A percentile compares a stretch with the other conserved stretches of the same genome.
phyloP scores from a whole-genome alignment of 352 stramenopile species.

The Pythium periplocum region DNA sequence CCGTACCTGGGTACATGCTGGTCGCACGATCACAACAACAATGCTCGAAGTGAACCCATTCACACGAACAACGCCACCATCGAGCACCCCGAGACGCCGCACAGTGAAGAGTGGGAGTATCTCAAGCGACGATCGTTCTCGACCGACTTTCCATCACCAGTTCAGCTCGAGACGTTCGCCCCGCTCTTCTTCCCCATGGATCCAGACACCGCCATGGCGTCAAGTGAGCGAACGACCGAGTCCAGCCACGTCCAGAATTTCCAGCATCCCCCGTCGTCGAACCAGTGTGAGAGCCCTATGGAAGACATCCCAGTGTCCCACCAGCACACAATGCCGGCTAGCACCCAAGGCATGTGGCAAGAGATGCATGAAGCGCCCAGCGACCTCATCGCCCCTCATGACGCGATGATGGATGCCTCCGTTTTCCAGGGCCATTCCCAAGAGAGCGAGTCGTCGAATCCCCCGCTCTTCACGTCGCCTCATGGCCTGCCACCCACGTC shows the following conservation, averaged over 20 bases:
- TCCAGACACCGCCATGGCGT: not conserved
- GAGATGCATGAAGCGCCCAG: not conserved
- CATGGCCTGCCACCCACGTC: not conserved
- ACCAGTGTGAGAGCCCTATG: not conserved
- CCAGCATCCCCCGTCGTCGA: no score
- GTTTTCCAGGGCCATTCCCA: not conserved
- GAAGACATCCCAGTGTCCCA: not conserved
- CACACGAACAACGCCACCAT: constrained; percentile 3
- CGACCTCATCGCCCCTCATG: not conserved
- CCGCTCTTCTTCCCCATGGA: constrained; percentile 23
- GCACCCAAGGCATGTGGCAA: not conserved
- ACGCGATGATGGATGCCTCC: no score
- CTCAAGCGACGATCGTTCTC: constrained; percentile 13
- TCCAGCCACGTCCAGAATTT: no score
- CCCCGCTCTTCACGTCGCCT: not conserved
- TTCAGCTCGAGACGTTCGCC: constrained; percentile 15
- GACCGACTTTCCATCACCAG: constrained; percentile 5
- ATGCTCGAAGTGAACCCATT: constrained; percentile 6
- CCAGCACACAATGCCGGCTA: not conserved
- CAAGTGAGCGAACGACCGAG: not conserved
- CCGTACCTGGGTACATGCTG: constrained; percentile 18
- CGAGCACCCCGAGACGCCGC: no score
- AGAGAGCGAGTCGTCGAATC: not conserved
- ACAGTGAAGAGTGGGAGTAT: constrained; percentile 14
- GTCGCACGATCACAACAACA: constrained; percentile 12